A percentile compares a stretch with the other conserved stretches of the same genome.
Conservation (phyloP, 2,329 filamentous ascomycete genomes). For the Simplicillium aogashimaense region DNA sequence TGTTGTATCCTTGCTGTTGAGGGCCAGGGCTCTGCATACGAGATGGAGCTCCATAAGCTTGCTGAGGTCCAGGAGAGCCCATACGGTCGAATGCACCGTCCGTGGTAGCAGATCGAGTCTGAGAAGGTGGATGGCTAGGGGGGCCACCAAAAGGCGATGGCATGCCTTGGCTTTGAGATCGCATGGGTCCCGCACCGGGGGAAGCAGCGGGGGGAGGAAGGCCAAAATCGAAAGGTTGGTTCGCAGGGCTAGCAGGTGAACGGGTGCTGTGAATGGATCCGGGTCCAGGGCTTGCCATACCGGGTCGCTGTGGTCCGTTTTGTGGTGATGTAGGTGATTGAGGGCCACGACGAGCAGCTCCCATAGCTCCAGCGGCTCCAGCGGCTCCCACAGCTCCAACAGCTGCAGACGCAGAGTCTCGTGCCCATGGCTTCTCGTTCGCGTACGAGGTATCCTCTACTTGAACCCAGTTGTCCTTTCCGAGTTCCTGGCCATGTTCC, state of each 20-base stretch:
- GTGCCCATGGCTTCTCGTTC: constrained; percentile 3
- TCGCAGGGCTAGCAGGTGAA: background rate
- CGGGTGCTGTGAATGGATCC: no score
- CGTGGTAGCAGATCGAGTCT: constrained; percentile 3
- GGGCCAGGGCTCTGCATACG: constrained; percentile 6
- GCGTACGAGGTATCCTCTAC: background rate
- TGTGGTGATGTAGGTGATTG: constrained; percentile 4
- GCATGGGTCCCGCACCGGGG: constrained; percentile 2
- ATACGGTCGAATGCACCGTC: constrained; percentile 4
- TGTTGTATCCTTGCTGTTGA: constrained; percentile 3
- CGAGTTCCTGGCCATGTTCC: constrained; percentile 13
- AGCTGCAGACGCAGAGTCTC: background rate
- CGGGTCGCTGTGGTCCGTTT: no score
- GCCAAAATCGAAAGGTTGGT: constrained; percentile 5
- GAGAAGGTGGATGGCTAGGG: background rate
- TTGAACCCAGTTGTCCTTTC: background rate
- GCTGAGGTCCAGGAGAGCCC: constrained; percentile 8
- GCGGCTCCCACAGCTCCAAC: constrained; percentile 1
- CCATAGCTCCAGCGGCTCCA: constrained; percentile 1
- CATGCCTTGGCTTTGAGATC: constrained; percentile 4
- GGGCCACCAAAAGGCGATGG: background rate
- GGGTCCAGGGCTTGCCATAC: no score
- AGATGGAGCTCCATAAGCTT: constrained; percentile 3
- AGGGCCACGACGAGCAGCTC: background rate
- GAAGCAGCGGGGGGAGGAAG: constrained; percentile 1